Base-by-base conservation (phyloP, 2,329 filamentous ascomycete genomes). In the Boeremia lycopersici region DNA sequence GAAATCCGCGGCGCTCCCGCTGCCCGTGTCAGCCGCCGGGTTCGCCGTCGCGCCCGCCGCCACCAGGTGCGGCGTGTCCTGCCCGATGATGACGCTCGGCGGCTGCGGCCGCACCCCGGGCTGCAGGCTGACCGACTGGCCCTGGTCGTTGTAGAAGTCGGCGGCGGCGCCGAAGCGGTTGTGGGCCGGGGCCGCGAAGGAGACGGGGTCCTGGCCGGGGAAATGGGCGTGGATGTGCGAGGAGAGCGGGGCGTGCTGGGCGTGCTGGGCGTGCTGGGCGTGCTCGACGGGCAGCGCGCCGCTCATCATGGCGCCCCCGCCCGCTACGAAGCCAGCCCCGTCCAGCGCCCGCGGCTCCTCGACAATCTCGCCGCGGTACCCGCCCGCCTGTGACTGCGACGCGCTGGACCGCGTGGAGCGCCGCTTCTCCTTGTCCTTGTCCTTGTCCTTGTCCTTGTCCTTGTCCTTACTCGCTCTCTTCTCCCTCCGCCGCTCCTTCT, bases 101-200 rank as follows among this genome's bases (percentile, higher is more conserved):
- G 76, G 76, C 13, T 79, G 71, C 6, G 82, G 79, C 38, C 85
- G 78, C 10, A 85, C 77, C n/a, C 86, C 86, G 6, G 86, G 85
- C 68, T 88, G 86, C 11, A 76, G 68, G 9, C 76, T 67, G 2
- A 88, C 84, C 15, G 83, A 86, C 65, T 87, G 76, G 10, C 85
- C 85, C 62, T 84, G 80, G 65, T 87, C 85, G 38, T 81, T 79
- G 67, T 87, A 88, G 68, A 86, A 88, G 30, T 86, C 84, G 13
- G 86, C 80, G 6, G 84, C 84, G 31, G 78, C 77, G 29, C 85
- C 86, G 48, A 79, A 79, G 17, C 78, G 76, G 35, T 65, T 63
- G 30, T 64, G 62, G 34, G 65, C 51, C 75, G 73, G 78, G 43
- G 74, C 68, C 9, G 81, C 62, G 55, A 73, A 79, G 10, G 75